phyloP scores from a whole-genome alignment of 139 green algal genomes.

The Micractinium sp. region DNA sequence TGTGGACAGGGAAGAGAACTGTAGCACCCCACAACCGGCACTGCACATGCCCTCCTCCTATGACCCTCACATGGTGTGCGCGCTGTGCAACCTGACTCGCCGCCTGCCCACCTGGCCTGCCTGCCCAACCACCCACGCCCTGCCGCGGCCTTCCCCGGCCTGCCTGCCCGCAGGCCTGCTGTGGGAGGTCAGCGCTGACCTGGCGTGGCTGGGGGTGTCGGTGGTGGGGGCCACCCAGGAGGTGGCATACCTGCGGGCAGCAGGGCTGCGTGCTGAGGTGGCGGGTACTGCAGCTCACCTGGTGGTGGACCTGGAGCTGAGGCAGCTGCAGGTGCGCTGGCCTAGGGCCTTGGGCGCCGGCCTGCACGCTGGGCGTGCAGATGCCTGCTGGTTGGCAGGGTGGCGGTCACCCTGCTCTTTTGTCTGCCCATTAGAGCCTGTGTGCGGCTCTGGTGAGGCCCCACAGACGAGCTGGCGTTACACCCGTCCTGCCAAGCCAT shows the following conservation, averaged over 20 bases:
- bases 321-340: slow-evolving; percentile 41
- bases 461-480: no score
- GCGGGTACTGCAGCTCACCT: slow-evolving; percentile 47
- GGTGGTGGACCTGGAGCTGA: slow-evolving; percentile 45
- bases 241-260: slow-evolving; percentile 64
- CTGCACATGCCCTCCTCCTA: neutral
- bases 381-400: no score
- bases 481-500: no score
- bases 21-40: no score
- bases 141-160: neutral
- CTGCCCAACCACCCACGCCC: neutral
- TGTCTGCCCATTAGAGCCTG: no score
- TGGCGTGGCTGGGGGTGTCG: slow-evolving; percentile 64
- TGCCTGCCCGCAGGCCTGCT: slow-evolving; percentile 33
- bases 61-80: neutral
- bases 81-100: neutral
- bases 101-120: neutral
- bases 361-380: neutral
- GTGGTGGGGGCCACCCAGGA: slow-evolving; percentile 67
- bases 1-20: no score
- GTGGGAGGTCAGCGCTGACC: slow-evolving; percentile 36
- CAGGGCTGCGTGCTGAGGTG: slow-evolving; percentile 15
- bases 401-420: no score
- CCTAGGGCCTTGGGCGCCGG: neutral
- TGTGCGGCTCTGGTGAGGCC: no score